Evolutionary conservation across 208 protist species (phyloP), one percentile per base, ranked within the genome.

Genomic region (Leishmania arabica): DNA sequence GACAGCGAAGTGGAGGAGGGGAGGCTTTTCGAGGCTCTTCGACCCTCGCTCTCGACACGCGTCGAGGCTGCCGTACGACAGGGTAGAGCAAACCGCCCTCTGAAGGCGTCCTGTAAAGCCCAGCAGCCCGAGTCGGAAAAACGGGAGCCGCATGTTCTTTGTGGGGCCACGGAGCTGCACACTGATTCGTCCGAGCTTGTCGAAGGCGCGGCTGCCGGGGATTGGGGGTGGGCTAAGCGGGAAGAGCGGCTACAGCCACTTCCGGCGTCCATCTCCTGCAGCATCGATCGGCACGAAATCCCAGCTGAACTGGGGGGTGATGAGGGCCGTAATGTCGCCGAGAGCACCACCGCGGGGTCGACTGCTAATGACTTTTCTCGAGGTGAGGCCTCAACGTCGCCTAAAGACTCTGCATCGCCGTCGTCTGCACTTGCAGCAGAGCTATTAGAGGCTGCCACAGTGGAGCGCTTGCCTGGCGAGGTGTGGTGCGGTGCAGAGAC

Each of bases 241-340:
- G 54, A 84, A 9, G 79, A 76, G 56, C 34, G 56, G 11, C 81
- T 89, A 71, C 76, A 78, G 51, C 79, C 80, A 24, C 76, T 93
- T 47, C 80, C 88, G 21, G 64, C 45, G 31, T 71, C 78, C 3
- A 77, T 94, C 34, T 82, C 82, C 7, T 72, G 71, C 60, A 89
- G 83, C 53, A 66, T 96, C 42, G 87, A 93, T 11, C 73, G 75
- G 6, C 92, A 94, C 81, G 85, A 93, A 76, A 88, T 96, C 54
- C 90, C 92, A 13, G 69, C 77, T 4, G 73, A 87, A 1, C 75
- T 88, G 49, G 86, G 82, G 51, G 86, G 84, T 5, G 75, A 76
- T 24, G 79, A 76, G 4, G 66, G 40, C 31, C 9, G 13, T 9
- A 24, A 13, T 21, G 49, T 21, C 15, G 2, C 34, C 27, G 54